These are phyloP conservation scores for Termitomyces sp. DNA, from an alignment of 1,284 basidiomycete species.

Conservation along the genomic window DNA sequence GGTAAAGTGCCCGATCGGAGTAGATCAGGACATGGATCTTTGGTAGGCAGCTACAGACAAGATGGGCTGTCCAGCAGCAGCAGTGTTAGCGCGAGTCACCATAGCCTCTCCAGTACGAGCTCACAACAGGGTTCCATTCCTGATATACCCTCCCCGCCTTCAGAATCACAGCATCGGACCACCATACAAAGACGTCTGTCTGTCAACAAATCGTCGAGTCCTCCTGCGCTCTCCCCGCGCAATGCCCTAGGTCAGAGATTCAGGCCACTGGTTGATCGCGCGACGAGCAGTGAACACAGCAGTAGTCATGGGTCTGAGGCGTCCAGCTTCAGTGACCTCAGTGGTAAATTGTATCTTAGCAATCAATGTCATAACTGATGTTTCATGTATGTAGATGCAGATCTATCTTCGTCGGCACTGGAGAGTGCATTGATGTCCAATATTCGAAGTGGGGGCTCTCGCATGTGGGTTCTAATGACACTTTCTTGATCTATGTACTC, in stretches of 20 bases:
- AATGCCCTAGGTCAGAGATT: constrained; percentile 47
- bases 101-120: constrained; percentile 64
- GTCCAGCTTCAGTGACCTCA: constrained; percentile 79
- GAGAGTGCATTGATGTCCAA: constrained; percentile 74
- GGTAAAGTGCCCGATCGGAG: constrained; percentile 41
- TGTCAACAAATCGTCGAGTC: constrained; percentile 53
- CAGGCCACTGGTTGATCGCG: constrained; percentile 34
- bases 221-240: constrained; percentile 50
- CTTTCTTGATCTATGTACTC: constrained; percentile 10
- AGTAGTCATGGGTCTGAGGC: constrained; percentile 66
- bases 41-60: constrained; percentile 30
- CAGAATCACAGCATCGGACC: constrained; percentile 41
- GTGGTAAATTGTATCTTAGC: constrained; percentile 44
- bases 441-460: constrained; percentile 46
- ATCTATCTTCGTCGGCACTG: constrained; percentile 66
- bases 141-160: constrained; percentile 66
- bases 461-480: constrained; percentile 42
- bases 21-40: constrained; percentile 34
- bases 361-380: constrained; percentile 3
- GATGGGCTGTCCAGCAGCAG: constrained; percentile 41
- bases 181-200: constrained; percentile 52
- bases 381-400: constrained; percentile 44
- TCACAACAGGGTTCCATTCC: constrained; percentile 74
- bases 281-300: constrained; percentile 46
- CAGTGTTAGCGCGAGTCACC: constrained; percentile 45